phyloP scores from a whole-genome alignment of 2,329 filamentous ascomycete genomes.

The Rhynchosporium graminicola region DNA sequence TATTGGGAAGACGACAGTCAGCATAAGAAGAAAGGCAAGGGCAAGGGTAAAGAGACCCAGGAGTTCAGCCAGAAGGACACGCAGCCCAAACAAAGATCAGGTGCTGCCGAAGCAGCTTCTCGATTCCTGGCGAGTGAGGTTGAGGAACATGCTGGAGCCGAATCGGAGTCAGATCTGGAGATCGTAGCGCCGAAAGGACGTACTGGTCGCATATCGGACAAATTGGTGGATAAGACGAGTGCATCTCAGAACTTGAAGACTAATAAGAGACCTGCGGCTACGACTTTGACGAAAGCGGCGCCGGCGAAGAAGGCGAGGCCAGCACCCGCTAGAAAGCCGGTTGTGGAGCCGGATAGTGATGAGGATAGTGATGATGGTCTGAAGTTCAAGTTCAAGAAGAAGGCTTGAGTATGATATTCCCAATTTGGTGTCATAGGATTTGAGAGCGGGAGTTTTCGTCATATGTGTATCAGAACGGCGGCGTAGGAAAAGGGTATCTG shows the following conservation, averaged over 20 bases:
- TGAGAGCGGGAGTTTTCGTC: slow-evolving; percentile 1
- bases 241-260: slow-evolving; percentile 17
- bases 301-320: slow-evolving; percentile 36
- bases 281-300: slow-evolving; percentile 27
- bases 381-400: slow-evolving; percentile 38
- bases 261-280: slow-evolving; percentile 34
- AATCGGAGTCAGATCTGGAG: slow-evolving; percentile 25
- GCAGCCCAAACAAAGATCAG: slow-evolving; percentile 11
- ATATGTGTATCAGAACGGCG: neutral
- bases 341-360: slow-evolving; percentile 32
- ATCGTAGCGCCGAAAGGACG: slow-evolving; percentile 11
- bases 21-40: slow-evolving; percentile 41
- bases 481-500: slow-evolving; percentile 26
- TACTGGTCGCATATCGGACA: slow-evolving; percentile 16
- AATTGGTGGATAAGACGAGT: slow-evolving; percentile 23
- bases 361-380: slow-evolving; percentile 39
- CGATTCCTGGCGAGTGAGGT: slow-evolving; percentile 15
- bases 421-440: neutral
- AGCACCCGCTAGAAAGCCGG: slow-evolving; percentile 18
- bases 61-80: slow-evolving; percentile 21
- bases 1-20: slow-evolving; percentile 52
- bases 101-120: slow-evolving; percentile 17
- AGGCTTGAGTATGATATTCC: slow-evolving; percentile 15
- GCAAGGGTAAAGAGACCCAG: slow-evolving; percentile 26
- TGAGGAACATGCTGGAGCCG: slow-evolving; percentile 16